Evolutionary conservation across 495 filamentous ascomycete species (phyloP).

Genomic region (Talaromyces ruber): DNA sequence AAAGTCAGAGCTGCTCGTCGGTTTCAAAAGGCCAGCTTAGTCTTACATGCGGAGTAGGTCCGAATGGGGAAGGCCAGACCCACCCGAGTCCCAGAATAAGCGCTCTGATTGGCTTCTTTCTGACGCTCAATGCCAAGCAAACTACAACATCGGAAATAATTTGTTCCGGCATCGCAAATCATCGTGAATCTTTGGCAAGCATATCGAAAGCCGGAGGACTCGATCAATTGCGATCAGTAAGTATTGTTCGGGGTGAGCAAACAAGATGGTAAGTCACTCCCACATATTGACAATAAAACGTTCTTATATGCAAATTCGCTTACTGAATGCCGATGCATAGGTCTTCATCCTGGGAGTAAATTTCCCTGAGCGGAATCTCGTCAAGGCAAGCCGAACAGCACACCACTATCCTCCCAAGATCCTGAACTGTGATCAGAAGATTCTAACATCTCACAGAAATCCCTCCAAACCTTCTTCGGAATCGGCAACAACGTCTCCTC

Average conservation of each 20-base stretch:
- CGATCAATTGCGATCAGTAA: not conserved
- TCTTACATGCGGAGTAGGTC: not conserved
- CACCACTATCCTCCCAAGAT: conserved; percentile 8
- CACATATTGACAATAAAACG: not conserved
- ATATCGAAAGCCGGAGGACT: not conserved
- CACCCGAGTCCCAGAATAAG: not conserved
- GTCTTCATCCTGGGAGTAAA: conserved; percentile 79
- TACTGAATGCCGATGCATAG: conserved; percentile 20
- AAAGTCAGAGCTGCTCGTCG: not conserved
- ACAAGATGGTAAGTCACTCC: not conserved
- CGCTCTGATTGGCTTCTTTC: not conserved
- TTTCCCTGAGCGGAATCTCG: conserved; percentile 72
- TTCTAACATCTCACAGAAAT: conserved; percentile 48
- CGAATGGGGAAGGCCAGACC: not conserved
- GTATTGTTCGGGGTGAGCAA: not conserved
- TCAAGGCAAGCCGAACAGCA: conserved; percentile 52
- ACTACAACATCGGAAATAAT: not conserved
- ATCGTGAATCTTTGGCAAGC: not conserved
- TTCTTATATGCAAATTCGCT: not conserved
- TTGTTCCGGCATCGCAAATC: not conserved
- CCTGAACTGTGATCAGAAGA: no score
- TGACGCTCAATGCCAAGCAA: not conserved
- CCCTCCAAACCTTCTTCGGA: conserved; percentile 83
- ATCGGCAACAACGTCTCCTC: conserved; percentile 63
- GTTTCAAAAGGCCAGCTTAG: conserved; percentile 6